phyloP scores from a whole-genome alignment of 2,329 filamentous ascomycete species.

The Hypoxylon sp. region DNA sequence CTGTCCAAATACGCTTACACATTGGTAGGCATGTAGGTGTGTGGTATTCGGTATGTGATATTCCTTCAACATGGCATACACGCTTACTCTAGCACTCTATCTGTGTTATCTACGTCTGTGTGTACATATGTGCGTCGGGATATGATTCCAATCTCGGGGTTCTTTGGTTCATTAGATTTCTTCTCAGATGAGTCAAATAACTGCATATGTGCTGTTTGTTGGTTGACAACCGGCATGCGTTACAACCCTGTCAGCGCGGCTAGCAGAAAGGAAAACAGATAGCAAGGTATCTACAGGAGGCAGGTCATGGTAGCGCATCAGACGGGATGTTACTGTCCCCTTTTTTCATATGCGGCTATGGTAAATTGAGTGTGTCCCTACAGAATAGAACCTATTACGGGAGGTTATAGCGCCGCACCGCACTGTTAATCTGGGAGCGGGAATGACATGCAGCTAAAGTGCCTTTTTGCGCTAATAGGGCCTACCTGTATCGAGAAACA shows the following conservation, averaged over 20 bases:
- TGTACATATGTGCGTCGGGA: conserved; percentile 3
- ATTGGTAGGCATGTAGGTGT: conserved; percentile 4
- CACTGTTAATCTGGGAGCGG: not conserved
- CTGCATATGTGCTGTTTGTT: conserved; percentile 14
- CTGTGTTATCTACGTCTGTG: conserved; percentile 8
- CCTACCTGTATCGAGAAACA: not conserved
- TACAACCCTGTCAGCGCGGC: conserved; percentile 14
- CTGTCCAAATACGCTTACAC: not conserved
- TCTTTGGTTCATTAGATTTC: conserved; percentile 10
- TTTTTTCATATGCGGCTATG: not conserved
- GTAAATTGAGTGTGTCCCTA: not conserved
- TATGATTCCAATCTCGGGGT: conserved; percentile 15
- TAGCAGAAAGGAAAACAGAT: not conserved
- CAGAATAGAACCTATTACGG: not conserved
- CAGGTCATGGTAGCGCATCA: not conserved
- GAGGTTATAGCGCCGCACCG: not conserved
- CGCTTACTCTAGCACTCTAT: conserved; percentile 23
- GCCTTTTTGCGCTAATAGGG: conserved; percentile 7
- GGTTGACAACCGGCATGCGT: conserved; percentile 14
- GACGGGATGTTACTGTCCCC: conserved; percentile 10
- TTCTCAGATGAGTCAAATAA: conserved; percentile 22
- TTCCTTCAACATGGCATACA: conserved; percentile 1
- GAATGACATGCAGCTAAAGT: conserved; percentile 24
- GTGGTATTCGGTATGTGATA: conserved; percentile 10
- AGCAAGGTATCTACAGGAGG: not conserved